These are phyloP conservation scores for Trapa bicornis DNA, from an alignment of 345 rosid species.

Conservation along the genomic window DNA sequence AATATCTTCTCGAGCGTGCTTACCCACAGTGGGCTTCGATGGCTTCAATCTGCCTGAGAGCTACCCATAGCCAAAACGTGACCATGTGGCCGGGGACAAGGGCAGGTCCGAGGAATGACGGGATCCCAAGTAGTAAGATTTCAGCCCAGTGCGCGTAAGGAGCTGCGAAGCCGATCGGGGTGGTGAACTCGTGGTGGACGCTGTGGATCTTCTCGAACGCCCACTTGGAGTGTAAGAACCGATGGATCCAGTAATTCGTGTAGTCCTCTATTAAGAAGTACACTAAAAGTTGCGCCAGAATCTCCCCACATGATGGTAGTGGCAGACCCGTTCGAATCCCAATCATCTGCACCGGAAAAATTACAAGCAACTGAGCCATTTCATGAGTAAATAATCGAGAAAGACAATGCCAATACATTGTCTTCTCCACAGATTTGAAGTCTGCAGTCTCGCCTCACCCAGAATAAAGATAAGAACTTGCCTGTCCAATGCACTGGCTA, in stretches of 20 bases:
- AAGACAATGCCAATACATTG: neutral
- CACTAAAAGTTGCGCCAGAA: constrained; percentile 48
- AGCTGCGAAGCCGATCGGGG: constrained; percentile 79
- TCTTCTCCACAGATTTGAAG: neutral
- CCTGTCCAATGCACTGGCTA: neutral
- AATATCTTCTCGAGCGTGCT: constrained; percentile 19
- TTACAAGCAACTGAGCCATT: no score
- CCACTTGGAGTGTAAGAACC: constrained; percentile 76
- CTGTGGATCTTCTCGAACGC: constrained; percentile 82
- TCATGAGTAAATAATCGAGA: neutral
- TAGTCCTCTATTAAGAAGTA: constrained; percentile 80
- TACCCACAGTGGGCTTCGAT: constrained; percentile 98
- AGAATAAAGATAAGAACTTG: neutral
- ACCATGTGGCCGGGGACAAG: constrained; percentile 90
- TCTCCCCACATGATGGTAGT: constrained; percentile 65
- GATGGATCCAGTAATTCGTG: constrained; percentile 82
- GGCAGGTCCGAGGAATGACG: constrained; percentile 89
- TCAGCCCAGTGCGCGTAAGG: constrained; percentile 97
- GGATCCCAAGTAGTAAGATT: constrained; percentile 74
- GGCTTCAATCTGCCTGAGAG: constrained; percentile 79
- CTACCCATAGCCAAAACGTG: constrained; percentile 90
- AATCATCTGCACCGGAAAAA: constrained; percentile 37
- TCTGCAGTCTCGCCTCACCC: neutral
- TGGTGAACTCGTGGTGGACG: constrained; percentile 78
- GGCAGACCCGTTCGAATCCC: constrained; percentile 61